Percentiles rank a stretch among this genome's conserved stretches.
These are phyloP conservation scores for Mycena chlorophos DNA, from an alignment of 768 basidiomycete species.

Conservation along the genomic window DNA sequence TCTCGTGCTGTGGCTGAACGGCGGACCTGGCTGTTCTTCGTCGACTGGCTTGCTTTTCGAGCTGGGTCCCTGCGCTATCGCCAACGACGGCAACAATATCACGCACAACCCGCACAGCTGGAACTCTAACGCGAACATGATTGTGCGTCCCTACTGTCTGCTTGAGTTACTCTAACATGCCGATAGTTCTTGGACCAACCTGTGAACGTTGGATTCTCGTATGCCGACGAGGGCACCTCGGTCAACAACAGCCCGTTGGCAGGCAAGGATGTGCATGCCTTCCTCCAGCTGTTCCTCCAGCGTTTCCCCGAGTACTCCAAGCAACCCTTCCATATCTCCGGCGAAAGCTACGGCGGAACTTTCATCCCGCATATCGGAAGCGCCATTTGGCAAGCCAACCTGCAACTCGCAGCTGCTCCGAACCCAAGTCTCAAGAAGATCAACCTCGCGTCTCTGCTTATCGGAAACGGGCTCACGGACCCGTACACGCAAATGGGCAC, in stretches of 20 bases:
- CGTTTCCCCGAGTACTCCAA: constrained; percentile 73
- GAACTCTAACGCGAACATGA: constrained; percentile 78
- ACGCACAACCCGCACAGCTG: constrained; percentile 80
- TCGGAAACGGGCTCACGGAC: constrained; percentile 88
- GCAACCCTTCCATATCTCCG: constrained; percentile 75
- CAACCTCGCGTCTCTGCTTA: constrained; percentile 80
- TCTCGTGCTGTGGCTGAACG: constrained; percentile 88
- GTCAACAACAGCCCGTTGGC: constrained; percentile 83
- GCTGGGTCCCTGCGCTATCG: constrained; percentile 83
- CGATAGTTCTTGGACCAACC: constrained; percentile 80
- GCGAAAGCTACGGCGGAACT: constrained; percentile 76
- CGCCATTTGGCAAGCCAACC: constrained; percentile 78
- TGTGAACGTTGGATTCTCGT: constrained; percentile 88
- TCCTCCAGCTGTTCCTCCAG: constrained; percentile 77
- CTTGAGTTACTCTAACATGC: background rate
- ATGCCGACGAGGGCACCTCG: constrained; percentile 68
- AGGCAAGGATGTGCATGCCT: constrained; percentile 87
- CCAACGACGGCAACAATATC: constrained; percentile 67
- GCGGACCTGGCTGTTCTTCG: constrained; percentile 65
- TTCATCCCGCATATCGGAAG: constrained; percentile 82
- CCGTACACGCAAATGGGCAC: constrained; percentile 78
- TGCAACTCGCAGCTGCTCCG: constrained; percentile 47
- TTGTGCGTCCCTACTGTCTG: constrained; percentile 25
- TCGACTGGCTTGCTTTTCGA: constrained; percentile 88
- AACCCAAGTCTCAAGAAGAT: constrained; percentile 60